Base-by-base conservation (phyloP, 2,329 filamentous ascomycete genomes). In the Aspergillus amoenus region DNA sequence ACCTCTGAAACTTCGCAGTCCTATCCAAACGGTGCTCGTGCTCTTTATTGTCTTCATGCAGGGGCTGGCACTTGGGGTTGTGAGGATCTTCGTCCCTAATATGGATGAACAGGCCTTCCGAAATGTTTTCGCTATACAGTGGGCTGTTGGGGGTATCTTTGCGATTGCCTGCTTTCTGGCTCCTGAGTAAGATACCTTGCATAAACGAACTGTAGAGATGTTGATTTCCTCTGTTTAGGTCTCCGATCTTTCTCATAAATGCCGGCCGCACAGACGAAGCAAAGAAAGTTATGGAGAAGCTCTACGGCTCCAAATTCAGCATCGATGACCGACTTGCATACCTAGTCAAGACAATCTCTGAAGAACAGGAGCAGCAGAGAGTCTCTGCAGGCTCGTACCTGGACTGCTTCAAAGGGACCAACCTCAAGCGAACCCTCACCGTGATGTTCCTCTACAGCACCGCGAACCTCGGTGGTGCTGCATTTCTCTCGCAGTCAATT, bases 21-120 rank as follows among this genome's bases (percentile, higher is more conserved):
- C 49, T 6, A 53, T 65, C 7, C 57, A 59, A 37, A 55, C 58
- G 22, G 46, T 50, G 5, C 44, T 65, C 17, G 63, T 65, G 5
- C 46, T 65, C 15, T 65, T 64, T 40, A 59, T 57, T 6, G 51
- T 65, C n/a, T 27, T 58, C 37, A 62, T 64, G 59, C 61, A 65
- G 41, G 59, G 55, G 3, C 27, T 63, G 24, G 56, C 57, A 5
- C 44, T 65, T 49, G 63, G 60, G 2, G 49, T 64, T 5, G 61
- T 65, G 22, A 55, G 61, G 5, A 54, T 54, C 12, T 65, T 64
- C n/a, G 60, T 65, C 5, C 60, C 60, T 4, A 44, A 64, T 22
- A 40, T 50, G 21, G 27, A 57, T 5, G 53, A 58, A 11, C 30
- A 52, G 9, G 60, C 61, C 2, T 65, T 58, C 24, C 58, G 57